phyloP scores from a whole-genome alignment of 306 rosid genomes.

The Rosa rugosa region DNA sequence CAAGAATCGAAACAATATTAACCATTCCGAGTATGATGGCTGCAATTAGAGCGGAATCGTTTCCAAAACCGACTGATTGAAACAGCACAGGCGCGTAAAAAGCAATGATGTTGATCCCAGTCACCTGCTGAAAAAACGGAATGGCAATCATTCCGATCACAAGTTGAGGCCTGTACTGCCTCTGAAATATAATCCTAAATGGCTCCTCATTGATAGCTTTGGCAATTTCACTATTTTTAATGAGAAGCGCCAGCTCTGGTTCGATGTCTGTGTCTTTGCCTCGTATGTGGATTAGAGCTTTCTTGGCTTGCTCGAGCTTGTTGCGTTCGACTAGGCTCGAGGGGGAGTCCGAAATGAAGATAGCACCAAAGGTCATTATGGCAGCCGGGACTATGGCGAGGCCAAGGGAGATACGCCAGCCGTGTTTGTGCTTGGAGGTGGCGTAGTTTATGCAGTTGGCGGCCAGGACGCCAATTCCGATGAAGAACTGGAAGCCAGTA shows the following conservation, averaged over 20 bases:
- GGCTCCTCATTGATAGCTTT: conserved; percentile 45
- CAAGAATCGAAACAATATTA: conserved; percentile 42
- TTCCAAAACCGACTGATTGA: conserved; percentile 66
- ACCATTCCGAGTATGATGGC: conserved; percentile 56
- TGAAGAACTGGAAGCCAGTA: conserved; percentile 64
- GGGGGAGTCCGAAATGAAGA: conserved; percentile 59
- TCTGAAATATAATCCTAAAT: conserved; percentile 42
- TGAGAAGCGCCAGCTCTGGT: conserved; percentile 44
- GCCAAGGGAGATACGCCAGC: conserved; percentile 75
- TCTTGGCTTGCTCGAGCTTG: conserved; percentile 43
- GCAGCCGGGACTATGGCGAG: conserved; percentile 56
- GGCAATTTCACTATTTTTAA: conserved; percentile 29
- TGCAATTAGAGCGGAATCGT: conserved; percentile 51
- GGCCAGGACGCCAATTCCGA: conserved; percentile 49
- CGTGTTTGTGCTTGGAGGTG: conserved; percentile 57
- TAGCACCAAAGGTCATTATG: conserved; percentile 48
- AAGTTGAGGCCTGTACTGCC: conserved; percentile 67
- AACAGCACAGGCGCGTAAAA: conserved; percentile 75
- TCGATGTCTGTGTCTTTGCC: conserved; percentile 48
- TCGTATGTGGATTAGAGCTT: conserved; percentile 42
- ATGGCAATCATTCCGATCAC: conserved; percentile 46
- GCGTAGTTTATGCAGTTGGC: conserved; percentile 60
- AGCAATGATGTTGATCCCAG: conserved; percentile 70
- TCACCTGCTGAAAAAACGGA: conserved; percentile 58
- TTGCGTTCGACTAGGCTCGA: conserved; percentile 61